phyloP scores from a whole-genome alignment of 805 yeast genomes.

The Saturnispora galanensis region DNA sequence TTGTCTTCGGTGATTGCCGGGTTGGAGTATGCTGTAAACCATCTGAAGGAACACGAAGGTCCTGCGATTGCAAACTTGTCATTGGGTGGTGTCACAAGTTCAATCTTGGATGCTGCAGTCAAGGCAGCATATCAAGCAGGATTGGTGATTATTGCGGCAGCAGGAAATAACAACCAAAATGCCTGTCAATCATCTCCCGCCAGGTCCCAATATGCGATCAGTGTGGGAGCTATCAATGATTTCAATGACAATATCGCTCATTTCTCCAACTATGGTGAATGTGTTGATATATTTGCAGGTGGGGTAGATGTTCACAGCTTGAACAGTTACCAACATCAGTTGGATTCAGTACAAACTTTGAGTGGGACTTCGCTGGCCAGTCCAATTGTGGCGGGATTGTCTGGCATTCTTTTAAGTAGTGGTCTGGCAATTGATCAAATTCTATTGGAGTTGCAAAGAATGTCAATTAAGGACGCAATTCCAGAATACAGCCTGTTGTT shows the following conservation, averaged over 20 bases:
- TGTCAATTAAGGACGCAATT: constrained; percentile 40
- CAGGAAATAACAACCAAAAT: constrained; percentile 71
- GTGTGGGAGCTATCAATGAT: constrained; percentile 88
- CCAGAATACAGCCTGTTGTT: constrained; percentile 34
- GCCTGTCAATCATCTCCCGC: constrained; percentile 88
- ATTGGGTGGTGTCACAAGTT: constrained; percentile 62
- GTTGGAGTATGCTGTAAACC: constrained; percentile 57
- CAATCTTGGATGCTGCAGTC: constrained; percentile 64
- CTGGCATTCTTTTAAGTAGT: constrained; percentile 42
- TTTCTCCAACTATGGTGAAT: constrained; percentile 89
- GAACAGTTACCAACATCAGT: constrained; percentile 13
- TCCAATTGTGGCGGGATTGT: constrained; percentile 62
- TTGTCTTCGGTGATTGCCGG: constrained; percentile 57
- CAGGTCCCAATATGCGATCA: constrained; percentile 56
- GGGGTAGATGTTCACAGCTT: constrained; percentile 63
- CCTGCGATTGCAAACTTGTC: constrained; percentile 71
- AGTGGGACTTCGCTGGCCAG: constrained; percentile 82
- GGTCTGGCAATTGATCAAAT: constrained; percentile 39
- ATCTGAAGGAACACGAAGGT: constrained; percentile 29
- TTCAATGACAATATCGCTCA: constrained; percentile 55
- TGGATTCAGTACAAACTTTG: constrained; percentile 26
- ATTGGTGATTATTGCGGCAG: constrained; percentile 66
- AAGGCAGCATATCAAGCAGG: constrained; percentile 69
- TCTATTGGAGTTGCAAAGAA: constrained; percentile 31
- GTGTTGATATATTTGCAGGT: constrained; percentile 79